Conservation (phyloP, 148 eudicot species). For the Rhododendron mucronatum region DNA sequence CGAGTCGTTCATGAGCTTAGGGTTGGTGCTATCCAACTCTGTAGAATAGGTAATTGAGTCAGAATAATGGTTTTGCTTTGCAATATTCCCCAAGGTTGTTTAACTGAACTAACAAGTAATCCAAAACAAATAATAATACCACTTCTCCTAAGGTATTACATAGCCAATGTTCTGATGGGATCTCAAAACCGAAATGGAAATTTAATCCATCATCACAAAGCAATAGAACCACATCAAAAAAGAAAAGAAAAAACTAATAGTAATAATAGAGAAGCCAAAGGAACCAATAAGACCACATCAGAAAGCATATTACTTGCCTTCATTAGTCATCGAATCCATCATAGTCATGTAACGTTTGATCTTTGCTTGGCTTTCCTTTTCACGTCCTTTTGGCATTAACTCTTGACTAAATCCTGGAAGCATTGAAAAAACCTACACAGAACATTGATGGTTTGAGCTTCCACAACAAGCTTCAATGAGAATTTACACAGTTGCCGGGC, state of each 20-base stretch:
- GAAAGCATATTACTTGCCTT: constrained; percentile 40
- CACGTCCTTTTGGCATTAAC: constrained; percentile 87
- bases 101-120: neutral
- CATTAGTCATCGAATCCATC: constrained; percentile 99
- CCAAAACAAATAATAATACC: neutral
- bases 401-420: constrained; percentile 86
- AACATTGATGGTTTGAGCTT: neutral
- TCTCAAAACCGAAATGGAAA: neutral
- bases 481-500: too few species aligned
- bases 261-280: neutral
- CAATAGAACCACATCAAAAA: neutral
- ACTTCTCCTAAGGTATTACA: neutral
- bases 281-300: neutral
- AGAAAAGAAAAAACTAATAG: neutral
- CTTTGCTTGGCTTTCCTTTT: constrained; percentile 91
- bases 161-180: neutral
- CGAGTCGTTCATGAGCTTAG: constrained; percentile 78
- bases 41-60: constrained; percentile 12
- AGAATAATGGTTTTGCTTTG: neutral
- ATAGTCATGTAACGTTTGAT: constrained; percentile 94
- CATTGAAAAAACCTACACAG: constrained; percentile 75
- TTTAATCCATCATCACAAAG: neutral
- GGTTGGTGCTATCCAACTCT: constrained; percentile 93
- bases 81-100: neutral
- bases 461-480: neutral